Evolutionary conservation across 192 early-diverging fungal genomes (phyloP).

Genomic region (Oehlia diaphana): DNA sequence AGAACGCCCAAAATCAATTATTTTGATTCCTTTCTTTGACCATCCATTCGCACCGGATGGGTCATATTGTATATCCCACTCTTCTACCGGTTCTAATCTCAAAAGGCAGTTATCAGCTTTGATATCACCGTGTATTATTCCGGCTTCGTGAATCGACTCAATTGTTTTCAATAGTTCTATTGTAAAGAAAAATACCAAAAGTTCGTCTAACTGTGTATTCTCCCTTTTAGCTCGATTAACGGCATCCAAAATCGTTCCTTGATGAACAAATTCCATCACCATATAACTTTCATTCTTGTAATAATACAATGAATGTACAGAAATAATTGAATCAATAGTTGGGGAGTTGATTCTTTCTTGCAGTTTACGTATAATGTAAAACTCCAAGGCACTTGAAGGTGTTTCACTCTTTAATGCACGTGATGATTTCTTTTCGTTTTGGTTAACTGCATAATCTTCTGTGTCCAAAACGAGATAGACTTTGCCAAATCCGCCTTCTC

Average conservation of each 20-base stretch:
- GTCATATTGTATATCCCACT: constrained; percentile 20
- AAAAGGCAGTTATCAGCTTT: constrained; percentile 37
- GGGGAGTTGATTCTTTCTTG: neutral
- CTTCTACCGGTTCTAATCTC: constrained; percentile 1
- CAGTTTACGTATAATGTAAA: constrained; percentile 35
- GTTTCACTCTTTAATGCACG: constrained; percentile 32
- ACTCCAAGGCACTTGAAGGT: constrained; percentile 34
- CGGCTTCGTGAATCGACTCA: constrained; percentile 24
- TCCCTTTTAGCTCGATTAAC: constrained; percentile 18
- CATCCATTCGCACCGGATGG: constrained; percentile 20
- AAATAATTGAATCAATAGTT: neutral
- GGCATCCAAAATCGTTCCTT: constrained; percentile 32
- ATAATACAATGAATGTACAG: constrained; percentile 13
- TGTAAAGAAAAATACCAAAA: constrained; percentile 31
- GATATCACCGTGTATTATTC: constrained; percentile 40
- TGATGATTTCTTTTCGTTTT: neutral
- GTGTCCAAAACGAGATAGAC: constrained; percentile 13
- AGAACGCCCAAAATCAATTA: constrained; percentile 40
- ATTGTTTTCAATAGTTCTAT: constrained; percentile 31
- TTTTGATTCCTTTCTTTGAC: constrained; percentile 28
- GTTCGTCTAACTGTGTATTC: constrained; percentile 29
- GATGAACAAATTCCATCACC: constrained; percentile 21
- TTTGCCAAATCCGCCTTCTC: constrained; percentile 20
- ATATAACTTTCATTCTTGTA: constrained; percentile 33
- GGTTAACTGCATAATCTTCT: neutral